Conservation (phyloP, 495 filamentous ascomycete species). For the Sporormia fimetaria region DNA sequence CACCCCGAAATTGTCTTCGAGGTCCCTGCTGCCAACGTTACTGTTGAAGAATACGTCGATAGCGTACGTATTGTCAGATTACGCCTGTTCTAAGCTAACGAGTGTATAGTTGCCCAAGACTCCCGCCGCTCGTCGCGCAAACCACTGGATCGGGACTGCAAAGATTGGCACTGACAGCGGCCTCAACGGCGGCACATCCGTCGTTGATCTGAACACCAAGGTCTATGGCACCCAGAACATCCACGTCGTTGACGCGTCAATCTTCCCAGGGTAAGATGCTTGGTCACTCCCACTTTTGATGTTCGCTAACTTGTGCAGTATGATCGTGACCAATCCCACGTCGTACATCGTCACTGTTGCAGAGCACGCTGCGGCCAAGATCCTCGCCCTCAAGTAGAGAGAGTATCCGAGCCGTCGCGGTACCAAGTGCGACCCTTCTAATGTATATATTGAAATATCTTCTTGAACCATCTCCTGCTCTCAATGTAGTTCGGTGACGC, state of each 20-base stretch:
- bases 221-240: conserved; percentile 65
- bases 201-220: conserved; percentile 59
- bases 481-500: not conserved
- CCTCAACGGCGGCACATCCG: conserved; percentile 48
- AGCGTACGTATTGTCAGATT: conserved; percentile 1
- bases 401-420: conserved; percentile 7
- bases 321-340: conserved; percentile 47
- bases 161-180: conserved; percentile 62
- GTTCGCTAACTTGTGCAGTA: conserved; percentile 4
- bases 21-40: conserved; percentile 41
- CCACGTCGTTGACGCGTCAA: conserved; percentile 50
- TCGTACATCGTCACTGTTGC: conserved; percentile 48
- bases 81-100: not conserved
- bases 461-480: not conserved
- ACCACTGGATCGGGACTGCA: conserved; percentile 57
- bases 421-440: not conserved
- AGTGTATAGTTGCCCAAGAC: conserved; percentile 37
- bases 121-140: conserved; percentile 40
- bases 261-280: conserved; percentile 43
- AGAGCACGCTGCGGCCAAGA: conserved; percentile 46
- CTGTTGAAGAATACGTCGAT: conserved; percentile 45
- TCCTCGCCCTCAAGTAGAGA: conserved; percentile 36
- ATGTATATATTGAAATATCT: not conserved
- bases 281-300: not conserved
- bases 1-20: conserved; percentile 44